Evolutionary conservation across 2,329 filamentous ascomycete genomes (phyloP).

Genomic region (Beauveria australis): DNA sequence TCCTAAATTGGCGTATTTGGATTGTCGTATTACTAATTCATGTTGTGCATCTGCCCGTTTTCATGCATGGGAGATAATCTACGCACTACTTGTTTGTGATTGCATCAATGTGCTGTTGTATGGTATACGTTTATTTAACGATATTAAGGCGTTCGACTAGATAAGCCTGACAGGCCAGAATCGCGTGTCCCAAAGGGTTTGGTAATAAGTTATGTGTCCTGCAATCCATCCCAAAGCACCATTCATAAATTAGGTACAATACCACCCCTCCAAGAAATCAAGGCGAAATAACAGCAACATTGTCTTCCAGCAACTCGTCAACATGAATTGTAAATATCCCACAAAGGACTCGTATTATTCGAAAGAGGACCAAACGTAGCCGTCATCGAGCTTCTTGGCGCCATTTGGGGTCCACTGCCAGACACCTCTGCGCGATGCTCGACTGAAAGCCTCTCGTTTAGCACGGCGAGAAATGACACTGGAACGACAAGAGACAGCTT

Average conservation of each 20-base stretch:
- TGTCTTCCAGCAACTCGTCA: constrained; percentile 8
- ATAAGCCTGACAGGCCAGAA: background rate
- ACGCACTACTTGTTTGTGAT: background rate
- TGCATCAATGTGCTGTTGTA: background rate
- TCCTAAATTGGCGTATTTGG: background rate
- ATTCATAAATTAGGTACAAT: constrained; percentile 4
- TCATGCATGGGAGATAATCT: background rate
- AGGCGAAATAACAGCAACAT: constrained; percentile 10
- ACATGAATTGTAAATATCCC: constrained; percentile 7
- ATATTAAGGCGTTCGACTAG: background rate
- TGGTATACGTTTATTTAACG: background rate
- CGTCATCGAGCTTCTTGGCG: constrained; percentile 25
- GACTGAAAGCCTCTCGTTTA: constrained; percentile 25
- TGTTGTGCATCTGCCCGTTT: background rate
- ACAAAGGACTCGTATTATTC: background rate
- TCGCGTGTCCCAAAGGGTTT: background rate
- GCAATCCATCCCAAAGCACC: background rate
- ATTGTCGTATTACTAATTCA: too few species aligned
- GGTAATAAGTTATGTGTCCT: background rate
- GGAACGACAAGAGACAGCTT: constrained; percentile 28
- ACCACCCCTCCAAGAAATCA: constrained; percentile 11
- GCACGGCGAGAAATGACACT: constrained; percentile 18
- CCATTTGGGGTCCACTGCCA: constrained; percentile 27
- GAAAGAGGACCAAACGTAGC: constrained; percentile 17
- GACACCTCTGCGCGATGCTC: constrained; percentile 24